Conservation (phyloP, 345 rosid species). For the Arabidopsis arenosa region DNA sequence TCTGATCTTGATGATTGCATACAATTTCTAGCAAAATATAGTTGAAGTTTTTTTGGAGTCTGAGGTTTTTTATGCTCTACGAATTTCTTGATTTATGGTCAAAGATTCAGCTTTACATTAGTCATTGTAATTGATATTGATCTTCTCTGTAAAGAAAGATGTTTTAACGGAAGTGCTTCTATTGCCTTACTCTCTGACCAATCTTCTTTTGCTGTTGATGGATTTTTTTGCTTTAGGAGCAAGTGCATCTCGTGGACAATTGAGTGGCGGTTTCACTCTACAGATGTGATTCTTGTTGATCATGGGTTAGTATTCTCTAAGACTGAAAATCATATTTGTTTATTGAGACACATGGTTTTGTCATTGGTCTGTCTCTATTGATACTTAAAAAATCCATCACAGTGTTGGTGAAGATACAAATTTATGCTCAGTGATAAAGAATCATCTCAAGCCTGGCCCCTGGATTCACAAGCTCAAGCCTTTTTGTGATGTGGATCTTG, state of each 20-base stretch:
- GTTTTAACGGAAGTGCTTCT: background rate
- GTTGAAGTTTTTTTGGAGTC: background rate
- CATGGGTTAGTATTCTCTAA: slow-evolving; percentile 60
- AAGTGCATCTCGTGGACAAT: slow-evolving; percentile 83
- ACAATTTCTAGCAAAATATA: background rate
- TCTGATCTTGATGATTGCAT: background rate
- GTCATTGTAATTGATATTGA: slow-evolving; percentile 6
- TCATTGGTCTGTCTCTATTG: slow-evolving; percentile 6
- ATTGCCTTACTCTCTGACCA: slow-evolving; percentile 13
- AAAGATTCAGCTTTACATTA: background rate
- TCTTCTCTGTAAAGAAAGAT: background rate
- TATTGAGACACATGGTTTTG: background rate
- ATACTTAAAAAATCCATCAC: slow-evolving; percentile 26
- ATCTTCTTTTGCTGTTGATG: slow-evolving; percentile 30
- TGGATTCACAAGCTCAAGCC: slow-evolving; percentile 68
- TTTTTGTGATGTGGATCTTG: slow-evolving; percentile 65
- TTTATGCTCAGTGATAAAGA: slow-evolving; percentile 60
- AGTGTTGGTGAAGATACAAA: slow-evolving; percentile 73
- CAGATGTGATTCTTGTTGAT: slow-evolving; percentile 66
- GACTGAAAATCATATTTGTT: background rate
- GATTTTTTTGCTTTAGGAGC: slow-evolving; percentile 52
- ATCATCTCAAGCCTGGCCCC: slow-evolving; percentile 80
- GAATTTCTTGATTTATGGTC: background rate
- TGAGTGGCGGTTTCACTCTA: slow-evolving; percentile 86
- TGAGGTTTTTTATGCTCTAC: background rate